These are phyloP conservation scores for Colletotrichum noveboracense DNA, from an alignment of 2,329 filamentous ascomycete genomes.

Conservation along the genomic window DNA sequence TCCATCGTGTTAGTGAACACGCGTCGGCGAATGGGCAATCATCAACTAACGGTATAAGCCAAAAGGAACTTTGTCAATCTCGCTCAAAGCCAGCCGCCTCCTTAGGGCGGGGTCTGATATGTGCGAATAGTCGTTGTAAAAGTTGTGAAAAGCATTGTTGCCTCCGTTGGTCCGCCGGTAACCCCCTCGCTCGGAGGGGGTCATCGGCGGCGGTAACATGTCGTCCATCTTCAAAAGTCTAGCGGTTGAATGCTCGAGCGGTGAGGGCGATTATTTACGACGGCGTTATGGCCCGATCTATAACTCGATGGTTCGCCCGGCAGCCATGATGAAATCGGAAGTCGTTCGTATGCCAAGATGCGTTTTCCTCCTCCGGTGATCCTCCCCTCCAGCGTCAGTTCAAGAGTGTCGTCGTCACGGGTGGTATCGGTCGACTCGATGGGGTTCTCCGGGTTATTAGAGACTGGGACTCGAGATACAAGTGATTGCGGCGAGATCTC, in stretches of 20 bases:
- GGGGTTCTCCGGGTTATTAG: background rate
- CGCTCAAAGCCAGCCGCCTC: conserved; percentile 75
- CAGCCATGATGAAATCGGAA: conserved; percentile 6
- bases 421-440: background rate
- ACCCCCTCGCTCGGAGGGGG: conserved; percentile 33
- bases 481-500: background rate
- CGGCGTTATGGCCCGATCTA: conserved; percentile 10
- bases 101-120: conserved; percentile 77
- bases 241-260: background rate
- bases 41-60: conserved; percentile 66
- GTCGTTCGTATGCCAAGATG: background rate
- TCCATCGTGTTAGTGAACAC: background rate
- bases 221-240: conserved; percentile 30
- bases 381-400: background rate
- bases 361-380: background rate
- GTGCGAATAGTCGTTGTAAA: conserved; percentile 71
- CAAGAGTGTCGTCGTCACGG: background rate
- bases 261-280: background rate
- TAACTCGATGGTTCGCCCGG: background rate
- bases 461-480: background rate
- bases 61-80: conserved; percentile 81
- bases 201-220: conserved; percentile 47
- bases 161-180: conserved; percentile 58
- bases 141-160: conserved; percentile 76
- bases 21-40: conserved; percentile 5